phyloP scores from a whole-genome alignment of 1,284 basidiomycete genomes.

The Papiliotrema laurentii region DNA sequence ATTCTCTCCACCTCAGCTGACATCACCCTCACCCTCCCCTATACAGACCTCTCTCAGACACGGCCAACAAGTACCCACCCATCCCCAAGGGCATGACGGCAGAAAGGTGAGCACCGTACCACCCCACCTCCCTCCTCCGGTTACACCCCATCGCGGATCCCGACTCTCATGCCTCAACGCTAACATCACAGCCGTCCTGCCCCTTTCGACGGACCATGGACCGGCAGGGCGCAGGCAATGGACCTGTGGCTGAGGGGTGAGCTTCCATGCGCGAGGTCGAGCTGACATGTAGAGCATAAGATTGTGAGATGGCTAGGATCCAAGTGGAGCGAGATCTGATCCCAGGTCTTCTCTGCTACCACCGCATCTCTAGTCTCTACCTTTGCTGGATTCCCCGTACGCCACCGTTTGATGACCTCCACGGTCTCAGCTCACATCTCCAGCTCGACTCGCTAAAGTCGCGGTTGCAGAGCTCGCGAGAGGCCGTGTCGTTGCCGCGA shows the following conservation, averaged over 20 bases:
- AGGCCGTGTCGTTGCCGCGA: slow-evolving; percentile 65
- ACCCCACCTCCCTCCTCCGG: background rate
- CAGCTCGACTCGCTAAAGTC: slow-evolving; percentile 86
- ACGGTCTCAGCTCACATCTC: background rate
- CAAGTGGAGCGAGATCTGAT: background rate
- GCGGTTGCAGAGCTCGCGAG: slow-evolving; percentile 78
- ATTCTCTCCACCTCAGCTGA: no score
- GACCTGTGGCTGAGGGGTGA: slow-evolving; percentile 37
- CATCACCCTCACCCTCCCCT: no score
- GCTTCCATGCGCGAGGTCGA: slow-evolving; percentile 3
- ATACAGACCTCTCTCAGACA: background rate
- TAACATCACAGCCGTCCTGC: slow-evolving; percentile 11
- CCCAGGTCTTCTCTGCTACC: slow-evolving; percentile 42
- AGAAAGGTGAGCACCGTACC: slow-evolving; percentile 7
- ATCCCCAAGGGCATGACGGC: slow-evolving; percentile 16
- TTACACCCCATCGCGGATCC: background rate
- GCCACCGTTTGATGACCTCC: background rate
- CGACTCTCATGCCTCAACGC: background rate
- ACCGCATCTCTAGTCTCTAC: slow-evolving; percentile 48
- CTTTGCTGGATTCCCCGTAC: slow-evolving; percentile 48
- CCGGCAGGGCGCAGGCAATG: slow-evolving; percentile 12
- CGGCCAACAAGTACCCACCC: background rate
- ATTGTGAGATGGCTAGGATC: slow-evolving; percentile 19
- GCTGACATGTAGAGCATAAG: slow-evolving; percentile 30
- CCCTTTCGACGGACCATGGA: slow-evolving; percentile 32